Evolutionary conservation across 139 green algal species (phyloP).

Genomic region (Marvania coccoides): DNA sequence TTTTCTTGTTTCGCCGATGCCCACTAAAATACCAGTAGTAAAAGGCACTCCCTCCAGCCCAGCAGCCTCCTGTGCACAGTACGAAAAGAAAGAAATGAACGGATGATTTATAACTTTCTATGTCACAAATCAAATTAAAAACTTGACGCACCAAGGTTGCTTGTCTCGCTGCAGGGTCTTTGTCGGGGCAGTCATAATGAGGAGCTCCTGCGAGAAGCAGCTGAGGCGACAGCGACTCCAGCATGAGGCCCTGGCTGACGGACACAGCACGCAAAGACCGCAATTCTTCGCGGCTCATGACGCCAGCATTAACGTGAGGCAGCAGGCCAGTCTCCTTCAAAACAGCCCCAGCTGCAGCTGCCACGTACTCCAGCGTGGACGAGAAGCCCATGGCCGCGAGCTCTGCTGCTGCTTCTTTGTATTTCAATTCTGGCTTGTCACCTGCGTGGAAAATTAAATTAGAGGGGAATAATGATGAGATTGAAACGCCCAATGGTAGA

Average conservation of each 20-base stretch:
- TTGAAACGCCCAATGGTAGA: not conserved
- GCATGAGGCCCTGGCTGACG: conserved; percentile 81
- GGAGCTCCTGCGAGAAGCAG: conserved; percentile 45
- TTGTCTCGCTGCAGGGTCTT: conserved; percentile 24
- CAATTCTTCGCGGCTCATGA: conserved; percentile 17
- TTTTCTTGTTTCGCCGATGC: conserved; percentile 68
- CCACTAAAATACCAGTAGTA: conserved; percentile 76
- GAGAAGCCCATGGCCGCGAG: conserved; percentile 52
- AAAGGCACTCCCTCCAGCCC: conserved; percentile 62
- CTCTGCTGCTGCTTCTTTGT: conserved; percentile 57
- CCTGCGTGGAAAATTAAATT: conserved; percentile 25
- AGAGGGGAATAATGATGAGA: not conserved
- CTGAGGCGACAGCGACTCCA: conserved; percentile 47
- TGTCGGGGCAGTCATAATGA: conserved; percentile 77
- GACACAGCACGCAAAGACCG: conserved; percentile 34
- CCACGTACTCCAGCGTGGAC: conserved; percentile 73
- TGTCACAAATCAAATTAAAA: too few relatives aligned
- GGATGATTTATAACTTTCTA: too few relatives aligned
- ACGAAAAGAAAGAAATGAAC: too few relatives aligned
- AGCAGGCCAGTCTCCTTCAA: conserved; percentile 60
- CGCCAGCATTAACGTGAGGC: conserved; percentile 78
- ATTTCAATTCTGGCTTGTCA: conserved; percentile 77
- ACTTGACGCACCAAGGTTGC: too few relatives aligned
- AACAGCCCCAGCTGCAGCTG: conserved; percentile 37
- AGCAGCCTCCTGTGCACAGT: conserved; percentile 51